Evolutionary conservation across 2,329 filamentous ascomycete species (phyloP).

Genomic region (Hirsutella minnesotensis): DNA sequence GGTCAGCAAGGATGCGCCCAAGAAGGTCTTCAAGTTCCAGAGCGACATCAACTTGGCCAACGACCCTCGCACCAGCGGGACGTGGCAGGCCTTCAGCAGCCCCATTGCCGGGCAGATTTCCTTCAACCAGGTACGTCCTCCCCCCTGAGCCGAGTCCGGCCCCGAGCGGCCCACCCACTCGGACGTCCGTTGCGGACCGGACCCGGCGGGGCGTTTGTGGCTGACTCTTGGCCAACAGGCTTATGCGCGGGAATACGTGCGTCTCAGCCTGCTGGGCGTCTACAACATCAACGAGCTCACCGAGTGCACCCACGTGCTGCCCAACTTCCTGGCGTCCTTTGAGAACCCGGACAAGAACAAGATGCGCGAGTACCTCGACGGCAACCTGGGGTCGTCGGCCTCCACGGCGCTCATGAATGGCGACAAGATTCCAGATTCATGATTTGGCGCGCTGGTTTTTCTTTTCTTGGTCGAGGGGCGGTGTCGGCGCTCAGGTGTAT

Average conservation of each 20-base stretch:
- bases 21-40: constrained; percentile 24
- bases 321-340: not conserved
- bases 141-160: too few relatives aligned
- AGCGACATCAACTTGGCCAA: constrained; percentile 26
- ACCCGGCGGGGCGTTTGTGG: not conserved
- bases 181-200: not conserved
- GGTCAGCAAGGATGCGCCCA: constrained; percentile 13
- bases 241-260: constrained; percentile 37
- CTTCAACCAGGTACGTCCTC: constrained; percentile 26
- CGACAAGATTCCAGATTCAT: not conserved
- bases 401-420: not conserved
- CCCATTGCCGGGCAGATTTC: constrained; percentile 15
- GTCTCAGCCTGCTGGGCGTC: constrained; percentile 39
- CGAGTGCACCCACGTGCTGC: constrained; percentile 35
- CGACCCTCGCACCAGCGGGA: constrained; percentile 18
- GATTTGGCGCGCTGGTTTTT: not conserved
- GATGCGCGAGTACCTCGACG: not conserved
- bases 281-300: constrained; percentile 40
- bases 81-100: constrained; percentile 22
- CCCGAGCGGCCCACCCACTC: constrained; percentile 1
- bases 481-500: not conserved
- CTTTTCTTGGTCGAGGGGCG: not conserved
- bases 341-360: not conserved
- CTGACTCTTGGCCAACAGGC: constrained; percentile 17
- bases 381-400: not conserved